These are phyloP conservation scores for Scleromitrula shiraiana DNA, from an alignment of 2,329 filamentous ascomycete genomes.

Conservation along the genomic window DNA sequence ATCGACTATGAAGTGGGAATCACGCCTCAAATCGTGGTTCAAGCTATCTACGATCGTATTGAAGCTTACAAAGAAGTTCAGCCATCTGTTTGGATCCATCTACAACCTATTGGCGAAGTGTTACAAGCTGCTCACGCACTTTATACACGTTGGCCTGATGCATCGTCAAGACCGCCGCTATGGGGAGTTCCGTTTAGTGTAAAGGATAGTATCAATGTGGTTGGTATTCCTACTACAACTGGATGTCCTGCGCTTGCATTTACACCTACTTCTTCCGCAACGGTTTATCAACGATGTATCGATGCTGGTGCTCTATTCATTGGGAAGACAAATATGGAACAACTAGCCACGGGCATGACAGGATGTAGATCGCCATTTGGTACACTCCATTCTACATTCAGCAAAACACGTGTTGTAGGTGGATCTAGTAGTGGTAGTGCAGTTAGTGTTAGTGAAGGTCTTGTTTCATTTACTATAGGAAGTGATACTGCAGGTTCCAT, in stretches of 20 bases:
- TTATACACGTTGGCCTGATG: conserved; percentile 32
- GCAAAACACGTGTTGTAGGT: conserved; percentile 41
- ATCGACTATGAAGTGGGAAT: conserved; percentile 24
- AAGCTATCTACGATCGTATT: conserved; percentile 26
- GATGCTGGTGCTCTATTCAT: conserved; percentile 47
- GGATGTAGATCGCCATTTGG: conserved; percentile 48
- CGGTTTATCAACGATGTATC: conserved; percentile 39
- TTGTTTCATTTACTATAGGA: conserved; percentile 46
- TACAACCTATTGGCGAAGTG: conserved; percentile 34
- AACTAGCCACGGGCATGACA: conserved; percentile 47
- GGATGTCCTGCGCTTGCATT: conserved; percentile 40
- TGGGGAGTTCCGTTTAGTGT: conserved; percentile 44
- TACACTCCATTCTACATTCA: conserved; percentile 39
- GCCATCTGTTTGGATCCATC: conserved; percentile 45
- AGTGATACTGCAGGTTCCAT: conserved; percentile 48
- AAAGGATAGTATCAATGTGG: conserved; percentile 42
- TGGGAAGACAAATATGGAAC: conserved; percentile 49
- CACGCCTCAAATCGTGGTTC: conserved; percentile 21
- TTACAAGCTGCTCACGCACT: conserved; percentile 36
- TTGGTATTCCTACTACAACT: conserved; percentile 38
- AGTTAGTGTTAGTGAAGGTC: conserved; percentile 41
- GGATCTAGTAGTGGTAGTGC: conserved; percentile 46
- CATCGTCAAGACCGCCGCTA: conserved; percentile 37
- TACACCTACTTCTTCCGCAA: conserved; percentile 36
- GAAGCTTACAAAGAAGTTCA: conserved; percentile 35